Conservation (phyloP, 73 alveolate species). For the Paramecium pentaurelia region DNA sequence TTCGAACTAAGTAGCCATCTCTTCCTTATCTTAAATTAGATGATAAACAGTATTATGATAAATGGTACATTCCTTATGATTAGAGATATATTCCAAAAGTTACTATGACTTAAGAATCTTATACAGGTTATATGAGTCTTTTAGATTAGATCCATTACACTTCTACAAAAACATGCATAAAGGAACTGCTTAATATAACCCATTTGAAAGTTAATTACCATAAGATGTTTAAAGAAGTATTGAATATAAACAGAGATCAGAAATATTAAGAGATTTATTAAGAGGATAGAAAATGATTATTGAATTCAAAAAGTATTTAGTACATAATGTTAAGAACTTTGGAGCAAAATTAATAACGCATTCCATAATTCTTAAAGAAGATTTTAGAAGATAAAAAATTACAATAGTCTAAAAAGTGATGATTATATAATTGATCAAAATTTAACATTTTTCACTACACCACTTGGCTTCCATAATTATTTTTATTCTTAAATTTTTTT, state of each 20-base stretch:
- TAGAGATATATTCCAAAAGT: constrained; percentile 5
- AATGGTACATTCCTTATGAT: constrained; percentile 48
- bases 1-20: constrained; percentile 43
- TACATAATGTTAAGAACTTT: neutral
- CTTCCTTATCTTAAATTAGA: constrained; percentile 15
- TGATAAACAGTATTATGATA: constrained; percentile 14
- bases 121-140: neutral
- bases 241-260: neutral
- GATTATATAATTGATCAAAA: neutral
- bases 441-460: neutral
- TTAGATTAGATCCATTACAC: neutral
- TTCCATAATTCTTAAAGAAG: neutral
- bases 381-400: neutral
- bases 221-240: constrained; percentile 1
- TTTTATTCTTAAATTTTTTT: neutral
- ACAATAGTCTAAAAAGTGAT: neutral
- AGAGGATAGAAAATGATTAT: neutral
- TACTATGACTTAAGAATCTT: neutral
- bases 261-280: neutral
- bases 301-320: neutral
- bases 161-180: constrained; percentile 18
- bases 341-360: neutral
- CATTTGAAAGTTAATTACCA: neutral
- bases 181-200: neutral
- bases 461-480: neutral